These are phyloP conservation scores for Phyllostachys edulis DNA, from an alignment of 176 grass and related monocot genomes.

Conservation along the genomic window DNA sequence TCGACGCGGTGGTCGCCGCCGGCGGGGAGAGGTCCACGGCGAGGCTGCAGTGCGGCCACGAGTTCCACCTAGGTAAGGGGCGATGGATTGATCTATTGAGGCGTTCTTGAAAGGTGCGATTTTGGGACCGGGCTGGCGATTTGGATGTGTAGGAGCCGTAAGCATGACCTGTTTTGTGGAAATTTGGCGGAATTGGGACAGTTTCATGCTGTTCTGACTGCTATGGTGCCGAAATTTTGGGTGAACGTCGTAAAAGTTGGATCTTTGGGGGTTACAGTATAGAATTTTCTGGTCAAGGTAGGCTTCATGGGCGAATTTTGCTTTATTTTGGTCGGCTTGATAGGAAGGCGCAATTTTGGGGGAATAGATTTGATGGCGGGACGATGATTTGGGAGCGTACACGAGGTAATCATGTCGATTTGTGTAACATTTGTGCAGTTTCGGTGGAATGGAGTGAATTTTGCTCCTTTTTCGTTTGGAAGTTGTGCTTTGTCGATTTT, in stretches of 20 bases:
- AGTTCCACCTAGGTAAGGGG: conserved; percentile 82
- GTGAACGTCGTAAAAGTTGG: background rate
- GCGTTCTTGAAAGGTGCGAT: background rate
- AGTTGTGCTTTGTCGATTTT: background rate
- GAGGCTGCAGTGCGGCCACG: conserved; percentile 86
- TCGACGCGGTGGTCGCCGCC: conserved; percentile 56
- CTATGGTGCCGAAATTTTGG: background rate
- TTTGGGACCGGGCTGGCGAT: background rate
- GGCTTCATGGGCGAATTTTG: background rate
- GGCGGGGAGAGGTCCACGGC: conserved; percentile 75
- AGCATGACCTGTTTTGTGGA: background rate
- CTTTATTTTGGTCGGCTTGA: background rate
- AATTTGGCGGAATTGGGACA: background rate
- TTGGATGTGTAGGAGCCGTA: background rate
- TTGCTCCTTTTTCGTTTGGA: background rate
- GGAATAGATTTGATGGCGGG: background rate
- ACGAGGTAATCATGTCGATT: background rate
- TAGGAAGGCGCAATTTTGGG: background rate
- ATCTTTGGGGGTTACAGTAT: background rate
- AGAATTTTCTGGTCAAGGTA: background rate
- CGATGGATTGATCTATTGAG: background rate
- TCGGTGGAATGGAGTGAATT: background rate
- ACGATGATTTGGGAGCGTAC: background rate
- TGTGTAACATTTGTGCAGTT: background rate
- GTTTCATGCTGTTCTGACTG: background rate